Evolutionary conservation across 1,284 basidiomycete species (phyloP), one percentile per base, ranked within the genome.

Genomic region (Ceratobasidium sp.): DNA sequence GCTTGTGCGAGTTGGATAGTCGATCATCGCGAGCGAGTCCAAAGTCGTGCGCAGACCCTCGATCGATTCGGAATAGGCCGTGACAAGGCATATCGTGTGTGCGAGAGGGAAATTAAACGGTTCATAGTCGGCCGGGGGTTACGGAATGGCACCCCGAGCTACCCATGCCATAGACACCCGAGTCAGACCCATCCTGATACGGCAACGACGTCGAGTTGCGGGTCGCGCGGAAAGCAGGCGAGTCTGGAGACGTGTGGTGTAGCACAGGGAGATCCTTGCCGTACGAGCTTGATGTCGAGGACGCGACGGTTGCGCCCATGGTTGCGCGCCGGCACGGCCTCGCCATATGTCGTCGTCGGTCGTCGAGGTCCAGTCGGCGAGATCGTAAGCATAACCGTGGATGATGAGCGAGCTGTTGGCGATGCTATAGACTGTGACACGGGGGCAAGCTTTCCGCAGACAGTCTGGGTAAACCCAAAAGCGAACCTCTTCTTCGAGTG

Each of bases 1-100:
- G 84, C 84, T 99, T 99, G 88, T 99, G 98, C 81, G 94, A 96
- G 87, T 99, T 99, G 38, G 97, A 83, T 99, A 99, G 85, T 99
- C 97, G 60, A 97, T 99, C 7, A 97, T 99, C 4, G 97, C 96
- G 33, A 99, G 90, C 20, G 97, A 99, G 86, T 99, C 97, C 33
- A 99, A 88, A 0, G 98, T 99, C 8, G 98, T 99, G 52, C 97
- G 91, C 2, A 99, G 88, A 87, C 98, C 98, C 84, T 98, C 97
- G 44, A 97, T 90, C 1, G 96, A 97, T 85, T 99, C 97, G 0
- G 97, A 98, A 84, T 99, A 99, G 2, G 98, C 98, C 0, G 98
- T 99, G 80, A 99, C 98, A 44, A 99, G 91, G 83, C 96, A 96
- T 81, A 99, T 96, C 6, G 95, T 93, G 84, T 99, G 96, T 1